Evolutionary conservation across 805 yeast genomes (phyloP), one percentile per base, ranked within the genome.

Genomic region (Zygotorulaspora florentina): DNA sequence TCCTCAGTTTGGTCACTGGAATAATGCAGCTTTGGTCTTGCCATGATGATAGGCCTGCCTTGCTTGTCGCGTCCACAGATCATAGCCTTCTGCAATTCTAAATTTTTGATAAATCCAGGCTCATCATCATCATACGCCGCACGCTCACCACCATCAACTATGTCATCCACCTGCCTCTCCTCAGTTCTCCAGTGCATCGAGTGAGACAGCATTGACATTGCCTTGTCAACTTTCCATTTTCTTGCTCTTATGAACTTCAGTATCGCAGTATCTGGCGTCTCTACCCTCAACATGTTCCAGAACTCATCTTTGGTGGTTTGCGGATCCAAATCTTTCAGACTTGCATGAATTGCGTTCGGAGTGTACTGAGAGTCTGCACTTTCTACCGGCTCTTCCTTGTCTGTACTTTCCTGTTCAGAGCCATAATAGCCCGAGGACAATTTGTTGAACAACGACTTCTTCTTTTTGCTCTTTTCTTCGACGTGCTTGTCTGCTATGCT

Each of bases 221-320:
- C 74, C 58, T 81, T 78, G 54, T 80, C 83, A 17, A 81, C 73
- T 53, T 85, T 80, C 83, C 88, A 88, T 67, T 88, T 88, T 67
- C 96, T 81, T 31, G 96, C 96, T 55, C 96, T 75, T 20, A 87
- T 67, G 58, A 84, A 90, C 57, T 95, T 76, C 58, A 90, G 72
- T 26, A 87, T 41, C 54, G 83, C 66, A 56, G 85, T 83, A 65
- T 93, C 99, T 2, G 95, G 85, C 39, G 83, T 74, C 63, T 91
- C 98, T 35, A 80, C 76, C 67, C 91, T 81, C 41, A 80, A 58
- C 73, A 81, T 72, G 35, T 69, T 61, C 83, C 85, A 78, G 59
- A 81, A 72, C 51, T 75, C 73, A 8, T 64, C 64, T 50, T 78
- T 77, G 8, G 81, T 58, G 16, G 71, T 73, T 17, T 71, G 72